phyloP scores from a whole-genome alignment of 148 eudicot species.

The Cornus florida region DNA sequence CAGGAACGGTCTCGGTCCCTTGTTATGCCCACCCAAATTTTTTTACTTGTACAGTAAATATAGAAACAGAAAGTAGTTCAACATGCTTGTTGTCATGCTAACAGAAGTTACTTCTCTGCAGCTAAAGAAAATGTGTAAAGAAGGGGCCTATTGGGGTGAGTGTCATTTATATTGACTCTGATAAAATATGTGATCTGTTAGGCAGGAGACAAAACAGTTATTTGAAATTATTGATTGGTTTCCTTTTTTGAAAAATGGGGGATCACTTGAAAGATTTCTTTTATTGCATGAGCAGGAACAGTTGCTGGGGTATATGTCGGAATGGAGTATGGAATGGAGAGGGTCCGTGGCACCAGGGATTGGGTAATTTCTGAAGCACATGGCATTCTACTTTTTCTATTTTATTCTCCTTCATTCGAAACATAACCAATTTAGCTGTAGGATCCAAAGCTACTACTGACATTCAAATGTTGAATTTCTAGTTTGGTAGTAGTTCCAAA shows the following conservation, averaged over 20 bases:
- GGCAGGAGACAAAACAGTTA: background rate
- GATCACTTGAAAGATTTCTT: background rate
- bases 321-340: constrained; percentile 79
- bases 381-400: background rate
- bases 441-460: background rate
- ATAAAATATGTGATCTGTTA: background rate
- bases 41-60: background rate
- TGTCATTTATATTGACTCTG: background rate
- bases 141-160: constrained; percentile 95
- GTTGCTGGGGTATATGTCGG: constrained; percentile 86
- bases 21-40: background rate
- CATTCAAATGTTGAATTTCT: background rate
- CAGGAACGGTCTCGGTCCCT: background rate
- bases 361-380: constrained; percentile 52
- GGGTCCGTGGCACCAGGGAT: constrained; percentile 66
- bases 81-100: background rate
- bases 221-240: no score
- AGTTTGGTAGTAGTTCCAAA: background rate
- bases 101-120: constrained; percentile 34
- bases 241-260: no score
- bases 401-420: background rate
- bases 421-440: background rate
- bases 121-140: constrained; percentile 90
- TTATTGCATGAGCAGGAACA: constrained; percentile 54
- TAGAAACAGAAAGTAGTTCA: background rate